Conservation (phyloP, 768 basidiomycete species). For the Nevesoporus exiguus region DNA sequence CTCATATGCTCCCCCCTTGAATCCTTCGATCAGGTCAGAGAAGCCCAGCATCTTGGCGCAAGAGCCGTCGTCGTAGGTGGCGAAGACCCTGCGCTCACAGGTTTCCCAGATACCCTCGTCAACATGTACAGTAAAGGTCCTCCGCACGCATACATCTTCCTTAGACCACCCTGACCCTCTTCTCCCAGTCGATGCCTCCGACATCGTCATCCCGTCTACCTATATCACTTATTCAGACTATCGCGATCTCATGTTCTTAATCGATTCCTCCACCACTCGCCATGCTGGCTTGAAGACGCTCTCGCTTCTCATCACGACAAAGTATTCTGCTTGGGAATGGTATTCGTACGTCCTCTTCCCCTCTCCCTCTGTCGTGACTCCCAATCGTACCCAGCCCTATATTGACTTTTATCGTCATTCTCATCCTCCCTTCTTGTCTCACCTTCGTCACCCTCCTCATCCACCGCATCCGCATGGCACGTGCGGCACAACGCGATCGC, state of each 20-base stretch:
- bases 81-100: conserved; percentile 58
- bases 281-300: conserved; percentile 75
- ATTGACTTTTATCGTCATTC: conserved; percentile 80
- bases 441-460: conserved; percentile 87
- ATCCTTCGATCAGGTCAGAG: conserved; percentile 37
- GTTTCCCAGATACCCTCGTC: conserved; percentile 71
- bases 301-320: conserved; percentile 71
- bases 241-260: conserved; percentile 60
- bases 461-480: conserved; percentile 80
- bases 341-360: conserved; percentile 59
- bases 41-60: conserved; percentile 71
- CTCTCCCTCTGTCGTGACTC: conserved; percentile 7
- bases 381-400: conserved; percentile 54
- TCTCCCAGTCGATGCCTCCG: conserved; percentile 71
- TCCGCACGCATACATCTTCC: conserved; percentile 34
- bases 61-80: conserved; percentile 92
- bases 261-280: conserved; percentile 71
- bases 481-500: conserved; percentile 79
- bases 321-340: conserved; percentile 89
- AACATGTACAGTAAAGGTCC: conserved; percentile 93
- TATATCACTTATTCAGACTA: conserved; percentile 89
- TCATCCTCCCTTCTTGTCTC: conserved; percentile 85
- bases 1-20: background rate
- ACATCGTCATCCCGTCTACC: conserved; percentile 79
- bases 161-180: conserved; percentile 3